Percentiles rank a stretch among this genome's conserved stretches.
Evolutionary conservation across 116 monocot species (phyloP).

Genomic region (Iris pallida): DNA sequence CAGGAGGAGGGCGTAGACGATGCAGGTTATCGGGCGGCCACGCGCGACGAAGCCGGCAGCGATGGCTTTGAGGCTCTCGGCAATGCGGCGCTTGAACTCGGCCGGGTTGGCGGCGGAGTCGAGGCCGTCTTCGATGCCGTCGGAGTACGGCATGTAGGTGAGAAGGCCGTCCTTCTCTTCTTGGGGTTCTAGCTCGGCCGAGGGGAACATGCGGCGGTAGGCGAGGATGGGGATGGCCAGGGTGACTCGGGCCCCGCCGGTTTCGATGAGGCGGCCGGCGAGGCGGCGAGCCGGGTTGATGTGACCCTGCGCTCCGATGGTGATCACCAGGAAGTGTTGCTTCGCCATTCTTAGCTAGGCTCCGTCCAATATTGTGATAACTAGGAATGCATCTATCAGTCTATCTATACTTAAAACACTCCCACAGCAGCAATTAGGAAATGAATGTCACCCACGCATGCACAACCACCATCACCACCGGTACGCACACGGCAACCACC

Average conservation of each 20-base stretch:
- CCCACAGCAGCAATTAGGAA: no score
- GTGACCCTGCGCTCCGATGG: conserved; percentile 19
- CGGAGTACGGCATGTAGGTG: not conserved
- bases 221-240: conserved; percentile 24
- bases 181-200: not conserved
- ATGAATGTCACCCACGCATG: no score
- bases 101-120: not conserved
- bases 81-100: not conserved
- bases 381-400: no score
- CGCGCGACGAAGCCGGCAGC: not conserved
- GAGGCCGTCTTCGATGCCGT: not conserved
- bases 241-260: conserved; percentile 18
- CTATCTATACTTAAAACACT: no score
- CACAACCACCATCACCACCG: no score
- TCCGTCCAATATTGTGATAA: no score
- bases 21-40: conserved; percentile 6
- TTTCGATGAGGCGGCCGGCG: conserved; percentile 11
- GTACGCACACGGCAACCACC: no score
- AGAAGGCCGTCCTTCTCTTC: not conserved
- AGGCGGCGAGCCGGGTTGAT: conserved; percentile 31
- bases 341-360: no score
- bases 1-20: conserved; percentile 5
- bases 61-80: not conserved
- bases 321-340: conserved; percentile 30
- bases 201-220: conserved; percentile 33